Percentiles rank a stretch among this genome's conserved stretches.
Conservation (phyloP, 768 basidiomycete genomes). For the Termitomyces eurrhizus region DNA sequence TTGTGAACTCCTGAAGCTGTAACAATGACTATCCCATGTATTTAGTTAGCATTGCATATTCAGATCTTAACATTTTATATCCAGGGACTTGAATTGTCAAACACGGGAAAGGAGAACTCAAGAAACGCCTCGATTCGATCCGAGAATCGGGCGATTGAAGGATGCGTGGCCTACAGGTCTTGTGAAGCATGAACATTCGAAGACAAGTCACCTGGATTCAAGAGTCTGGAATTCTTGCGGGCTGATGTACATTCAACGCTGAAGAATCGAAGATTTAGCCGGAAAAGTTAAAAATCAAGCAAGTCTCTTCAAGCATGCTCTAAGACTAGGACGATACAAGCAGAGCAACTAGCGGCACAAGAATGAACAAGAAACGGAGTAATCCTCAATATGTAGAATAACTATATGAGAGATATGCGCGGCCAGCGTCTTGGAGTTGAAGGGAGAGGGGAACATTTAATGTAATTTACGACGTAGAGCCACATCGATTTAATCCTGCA, state of each 20-base stretch:
- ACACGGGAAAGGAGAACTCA: background rate
- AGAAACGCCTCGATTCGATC: background rate
- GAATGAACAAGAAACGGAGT: background rate
- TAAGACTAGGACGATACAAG: background rate
- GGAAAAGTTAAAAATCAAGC: background rate
- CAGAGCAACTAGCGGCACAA: background rate
- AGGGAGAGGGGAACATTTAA: no score
- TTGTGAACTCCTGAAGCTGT: background rate
- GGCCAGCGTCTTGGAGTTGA: background rate
- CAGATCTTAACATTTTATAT: background rate
- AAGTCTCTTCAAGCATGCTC: background rate
- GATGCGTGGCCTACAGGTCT: background rate
- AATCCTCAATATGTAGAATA: background rate
- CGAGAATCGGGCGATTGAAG: background rate
- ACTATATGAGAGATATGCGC: background rate
- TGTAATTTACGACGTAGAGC: conserved; percentile 19
- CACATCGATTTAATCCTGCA: conserved; percentile 68
- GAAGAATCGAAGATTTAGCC: background rate
- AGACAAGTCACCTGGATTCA: background rate
- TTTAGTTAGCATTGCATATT: background rate
- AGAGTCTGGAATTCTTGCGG: background rate
- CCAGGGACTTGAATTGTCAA: background rate
- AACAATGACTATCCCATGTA: background rate
- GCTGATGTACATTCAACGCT: background rate
- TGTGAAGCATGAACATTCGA: background rate